Evolutionary conservation across 805 yeast species (phyloP), one percentile per base, ranked within the genome.

Genomic region (Wickerhamomyces kurtzmanii): DNA sequence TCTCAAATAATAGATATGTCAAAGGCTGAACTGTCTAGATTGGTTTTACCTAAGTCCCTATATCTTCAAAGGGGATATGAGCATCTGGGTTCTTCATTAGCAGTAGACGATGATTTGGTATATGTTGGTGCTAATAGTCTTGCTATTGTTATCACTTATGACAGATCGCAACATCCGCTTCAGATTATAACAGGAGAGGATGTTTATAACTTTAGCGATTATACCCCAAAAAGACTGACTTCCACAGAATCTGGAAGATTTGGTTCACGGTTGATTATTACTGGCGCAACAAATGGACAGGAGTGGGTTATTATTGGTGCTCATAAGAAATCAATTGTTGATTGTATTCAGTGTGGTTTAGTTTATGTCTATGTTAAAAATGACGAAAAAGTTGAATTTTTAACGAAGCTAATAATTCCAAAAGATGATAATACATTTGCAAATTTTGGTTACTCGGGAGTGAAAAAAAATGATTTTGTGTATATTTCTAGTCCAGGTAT

Each of bases 401-500:
- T 19, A n/a, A 31, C 32, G 6, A 32, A 4, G 13, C 9, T 40
- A 15, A n/a, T 13, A 0, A 9, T 20, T 2, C 2, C 30, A n/a
- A 24, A 6, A 5, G n/a, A n/a, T n/a, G n/a, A n/a, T n/a, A 26
- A 21, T 10, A 16, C 33, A 3, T 18, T 32, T 14, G 27, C 43
- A 6, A 34, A 35, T 12, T 43, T 45, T 27, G 47, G 49, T 1
- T 13, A 9, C 3, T 8, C 16, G 1, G 36, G 19, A 3, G 30
- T 28, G 17, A 28, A 20, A 1, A 29, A 36, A 14, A 36, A 37
- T 11, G 36, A 39, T 5, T 12, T 13, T 6, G 39, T 68, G 14
- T 51, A 49, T 27, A 39, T 67, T 3, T 53, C 71, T 0, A 59
- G 72, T 0, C 67, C 71, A 1, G 68, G 67, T 3, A 45, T 46